Evolutionary conservation across 192 early-diverging fungal genomes (phyloP), one percentile per base, ranked within the genome.

Genomic region (Pecoramyces ruminantium): DNA sequence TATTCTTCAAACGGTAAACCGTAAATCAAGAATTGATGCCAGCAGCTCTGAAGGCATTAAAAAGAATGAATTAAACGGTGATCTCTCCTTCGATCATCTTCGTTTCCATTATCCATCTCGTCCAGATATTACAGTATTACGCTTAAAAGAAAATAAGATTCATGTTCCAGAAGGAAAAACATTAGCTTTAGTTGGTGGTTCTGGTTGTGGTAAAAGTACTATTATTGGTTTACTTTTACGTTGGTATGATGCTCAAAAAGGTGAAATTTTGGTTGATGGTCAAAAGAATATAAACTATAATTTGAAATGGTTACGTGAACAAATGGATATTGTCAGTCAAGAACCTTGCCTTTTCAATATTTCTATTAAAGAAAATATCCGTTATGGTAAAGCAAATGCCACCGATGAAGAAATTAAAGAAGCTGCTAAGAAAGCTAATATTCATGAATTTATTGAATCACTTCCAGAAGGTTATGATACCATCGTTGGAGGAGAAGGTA

Each of bases 141-240:
- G 92, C 30, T 21, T 51, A 21, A 21, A 6, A 21, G 16, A 21
- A 17, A 16, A 51, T 21, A 51, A 21, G 3, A 34, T 78, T 21
- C 15, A 34, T 27, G 89, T 97, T 58, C 80, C 85, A 30, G 87
- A 93, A 11, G 96, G 97, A 21, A 86, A 91, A 83, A 94, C 91
- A 16, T 91, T 96, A 29, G 96, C 95, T 29, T 87, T 98, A 80
- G 96, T 97, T 16, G 96, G 96, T 67, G 88, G 87, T 78, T 94
- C 93, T 15, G 97, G 97, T 16, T 90, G 89, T 82, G 94, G 94
- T 78, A 96, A 97, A 85, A 89, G 88, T 77, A 93, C 92, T 0
- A 79, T 92, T 30, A 84, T 88, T 13, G 84, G 89, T 14, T 82
- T 94, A 29, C 84, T 94, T 27, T 81, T 92, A 78, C 92, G 93